A percentile compares a stretch with the other conserved stretches of the same genome.
Conservation (phyloP, 345 rosid species). For the Citrus sp. region DNA sequence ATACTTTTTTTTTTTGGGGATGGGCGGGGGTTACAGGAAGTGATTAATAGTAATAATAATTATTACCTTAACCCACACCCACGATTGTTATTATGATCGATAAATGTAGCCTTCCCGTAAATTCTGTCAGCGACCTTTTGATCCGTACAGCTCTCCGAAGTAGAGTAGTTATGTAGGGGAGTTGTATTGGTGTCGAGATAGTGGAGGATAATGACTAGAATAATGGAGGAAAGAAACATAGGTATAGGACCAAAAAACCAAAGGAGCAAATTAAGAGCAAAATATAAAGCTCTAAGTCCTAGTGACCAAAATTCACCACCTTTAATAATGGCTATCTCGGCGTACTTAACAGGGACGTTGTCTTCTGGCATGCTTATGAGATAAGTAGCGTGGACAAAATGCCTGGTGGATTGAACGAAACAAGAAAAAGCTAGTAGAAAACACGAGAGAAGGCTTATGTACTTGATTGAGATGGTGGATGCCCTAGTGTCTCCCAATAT, state of each 20-base stretch:
- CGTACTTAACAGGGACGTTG: conserved; percentile 33
- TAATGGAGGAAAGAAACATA: conserved; percentile 52
- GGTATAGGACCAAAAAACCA: conserved; percentile 93
- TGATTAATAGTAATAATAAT: background rate
- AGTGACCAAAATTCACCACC: conserved; percentile 78
- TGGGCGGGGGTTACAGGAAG: background rate
- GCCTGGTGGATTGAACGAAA: conserved; percentile 67
- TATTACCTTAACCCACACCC: background rate
- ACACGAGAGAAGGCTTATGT: conserved; percentile 52
- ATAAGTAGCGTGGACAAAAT: conserved; percentile 60
- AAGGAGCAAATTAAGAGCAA: conserved; percentile 55
- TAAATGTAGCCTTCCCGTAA: background rate
- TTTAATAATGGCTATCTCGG: conserved; percentile 40
- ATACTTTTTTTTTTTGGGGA: no score
- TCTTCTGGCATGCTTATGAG: conserved; percentile 53
- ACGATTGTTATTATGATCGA: background rate
- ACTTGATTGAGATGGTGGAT: conserved; percentile 57
- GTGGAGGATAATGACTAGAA: conserved; percentile 46
- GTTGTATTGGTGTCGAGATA: conserved; percentile 45
- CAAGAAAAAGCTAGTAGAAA: conserved; percentile 64
- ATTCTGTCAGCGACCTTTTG: conserved; percentile 28
- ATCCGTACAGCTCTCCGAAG: conserved; percentile 14
- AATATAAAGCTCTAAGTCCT: conserved; percentile 69
- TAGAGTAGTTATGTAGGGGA: conserved; percentile 40
- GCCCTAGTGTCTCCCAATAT: conserved; percentile 60